Evolutionary conservation across 768 basidiomycete genomes (phyloP), one percentile per base, ranked within the genome.

Genomic region (Pulveroboletus sp.): DNA sequence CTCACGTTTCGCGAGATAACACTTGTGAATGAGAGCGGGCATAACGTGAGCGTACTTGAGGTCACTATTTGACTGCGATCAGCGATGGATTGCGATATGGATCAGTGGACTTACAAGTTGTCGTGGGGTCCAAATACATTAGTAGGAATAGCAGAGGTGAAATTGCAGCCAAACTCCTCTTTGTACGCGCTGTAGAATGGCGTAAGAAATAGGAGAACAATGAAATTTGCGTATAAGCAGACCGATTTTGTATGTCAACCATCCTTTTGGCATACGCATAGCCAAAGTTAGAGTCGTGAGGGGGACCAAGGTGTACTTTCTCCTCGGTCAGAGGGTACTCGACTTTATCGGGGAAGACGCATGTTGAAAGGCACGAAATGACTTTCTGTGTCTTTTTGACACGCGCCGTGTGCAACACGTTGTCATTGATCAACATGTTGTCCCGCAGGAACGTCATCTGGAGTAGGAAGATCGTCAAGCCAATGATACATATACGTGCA

Each of bases 191-290:
- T 94, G 51, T 26, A 26, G 15, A 39, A 6, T 0, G 2, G 38
- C 26, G 44, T 58, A 17, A 61, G 49, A 32, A 3, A 31, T 0
- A 7, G n/a, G 18, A 12, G 7, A 5, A 8, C 9, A 1, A 17
- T 18, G 32, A n/a, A 11, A 17, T 12, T 14, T 8, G 15, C 11
- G 39, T 18, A 32, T 8, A 18, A 55, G 54, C 85, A 49, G 51
- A 93, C 93, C 88, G 93, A 64, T 97, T 97, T 65, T 92, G 88
- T 1, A 96, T 83, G 64, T 97, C 95, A 8, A 98, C 92, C 77
- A 97, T 80, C 17, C 94, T 80, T 71, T 98, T 98, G 37, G 92
- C 93, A 60, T 97, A 87, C 2, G 95, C 89, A 61, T 98, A 98
- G 28, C 94, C 95, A 71, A 91, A 97, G 77, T 97, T 97, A 59